A percentile compares a stretch with the other conserved stretches of the same genome.
Conservation (phyloP, 2,329 filamentous ascomycete genomes). For the Hypoxylon sp. region DNA sequence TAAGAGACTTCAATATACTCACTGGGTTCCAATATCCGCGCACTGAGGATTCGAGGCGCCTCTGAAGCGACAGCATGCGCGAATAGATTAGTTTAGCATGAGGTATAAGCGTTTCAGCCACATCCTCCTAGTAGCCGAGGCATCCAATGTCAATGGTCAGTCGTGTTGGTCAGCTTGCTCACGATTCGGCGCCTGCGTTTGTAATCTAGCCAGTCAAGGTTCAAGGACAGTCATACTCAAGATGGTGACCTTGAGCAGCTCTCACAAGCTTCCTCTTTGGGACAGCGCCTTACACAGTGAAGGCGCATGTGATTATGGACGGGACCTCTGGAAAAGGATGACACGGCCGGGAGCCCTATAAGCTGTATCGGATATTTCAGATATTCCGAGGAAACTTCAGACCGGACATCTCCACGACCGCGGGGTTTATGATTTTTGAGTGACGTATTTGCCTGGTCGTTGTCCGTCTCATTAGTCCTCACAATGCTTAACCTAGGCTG, state of each 20-base stretch:
- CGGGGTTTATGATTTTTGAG: not conserved
- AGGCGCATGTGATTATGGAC: not conserved
- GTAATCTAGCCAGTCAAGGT: conserved; percentile 24
- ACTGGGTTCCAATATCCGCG: conserved; percentile 19
- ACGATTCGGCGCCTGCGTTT: conserved; percentile 25
- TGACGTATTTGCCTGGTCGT: conserved; percentile 9
- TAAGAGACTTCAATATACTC: conserved; percentile 15
- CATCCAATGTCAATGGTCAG: conserved; percentile 31
- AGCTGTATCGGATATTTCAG: conserved; percentile 17
- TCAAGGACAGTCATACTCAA: conserved; percentile 16
- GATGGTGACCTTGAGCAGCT: conserved; percentile 18
- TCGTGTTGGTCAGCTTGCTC: conserved; percentile 23
- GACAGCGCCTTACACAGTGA: conserved; percentile 5
- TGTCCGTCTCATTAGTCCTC: not conserved
- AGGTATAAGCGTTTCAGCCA: conserved; percentile 42
- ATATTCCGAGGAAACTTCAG: conserved; percentile 16
- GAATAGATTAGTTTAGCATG: conserved; percentile 11
- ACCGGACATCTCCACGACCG: not conserved
- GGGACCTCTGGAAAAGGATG: not conserved
- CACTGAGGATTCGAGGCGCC: conserved; percentile 18
- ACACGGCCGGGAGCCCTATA: not conserved
- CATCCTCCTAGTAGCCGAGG: conserved; percentile 24
- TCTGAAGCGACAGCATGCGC: conserved; percentile 9
- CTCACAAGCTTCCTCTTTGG: conserved; percentile 22
- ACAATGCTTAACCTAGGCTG: not conserved